Evolutionary conservation across 495 filamentous ascomycete genomes (phyloP).

Genomic region (Tuber umbilicatum): DNA sequence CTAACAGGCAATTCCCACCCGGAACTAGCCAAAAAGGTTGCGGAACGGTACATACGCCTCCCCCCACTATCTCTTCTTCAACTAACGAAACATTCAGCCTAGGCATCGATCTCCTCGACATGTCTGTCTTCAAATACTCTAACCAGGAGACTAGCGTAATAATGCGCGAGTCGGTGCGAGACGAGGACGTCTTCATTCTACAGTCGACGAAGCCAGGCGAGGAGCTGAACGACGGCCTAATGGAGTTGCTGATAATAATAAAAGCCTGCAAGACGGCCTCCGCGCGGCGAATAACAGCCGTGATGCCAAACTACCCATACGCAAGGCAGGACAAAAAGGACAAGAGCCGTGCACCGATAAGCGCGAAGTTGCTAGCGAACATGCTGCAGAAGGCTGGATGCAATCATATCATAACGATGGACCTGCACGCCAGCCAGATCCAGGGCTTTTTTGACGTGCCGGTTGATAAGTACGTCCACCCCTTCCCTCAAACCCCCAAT

Average conservation of each 20-base stretch:
- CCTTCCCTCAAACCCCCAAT: not conserved
- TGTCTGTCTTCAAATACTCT: constrained; percentile 93
- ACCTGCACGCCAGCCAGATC: constrained; percentile 57
- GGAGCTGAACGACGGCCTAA: constrained; percentile 96
- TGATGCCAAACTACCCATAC: constrained; percentile 94
- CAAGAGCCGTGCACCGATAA: constrained; percentile 50
- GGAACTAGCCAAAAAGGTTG: constrained; percentile 79
- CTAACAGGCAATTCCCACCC: constrained; percentile 96
- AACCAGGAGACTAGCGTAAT: constrained; percentile 98
- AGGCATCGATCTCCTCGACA: constrained; percentile 86
- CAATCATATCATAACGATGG: constrained; percentile 59
- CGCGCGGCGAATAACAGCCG: constrained; percentile 80
- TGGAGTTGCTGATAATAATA: constrained; percentile 98
- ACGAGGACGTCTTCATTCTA: constrained; percentile 97
- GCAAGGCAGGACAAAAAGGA: constrained; percentile 99
- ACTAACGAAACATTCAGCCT: constrained; percentile 52
- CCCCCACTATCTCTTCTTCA: not conserved
- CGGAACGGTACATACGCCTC: constrained; percentile 62
- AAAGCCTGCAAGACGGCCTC: constrained; percentile 95
- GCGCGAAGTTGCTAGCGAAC: constrained; percentile 43
- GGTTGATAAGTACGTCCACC: constrained; percentile 49
- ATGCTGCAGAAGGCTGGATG: constrained; percentile 44
- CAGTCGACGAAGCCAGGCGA: constrained; percentile 93
- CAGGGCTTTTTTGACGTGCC: constrained; percentile 45
- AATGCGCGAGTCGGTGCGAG: constrained; percentile 91